These are phyloP conservation scores for Aspergillus clavatus DNA, from an alignment of 2,329 filamentous ascomycete genomes.

Conservation along the genomic window DNA sequence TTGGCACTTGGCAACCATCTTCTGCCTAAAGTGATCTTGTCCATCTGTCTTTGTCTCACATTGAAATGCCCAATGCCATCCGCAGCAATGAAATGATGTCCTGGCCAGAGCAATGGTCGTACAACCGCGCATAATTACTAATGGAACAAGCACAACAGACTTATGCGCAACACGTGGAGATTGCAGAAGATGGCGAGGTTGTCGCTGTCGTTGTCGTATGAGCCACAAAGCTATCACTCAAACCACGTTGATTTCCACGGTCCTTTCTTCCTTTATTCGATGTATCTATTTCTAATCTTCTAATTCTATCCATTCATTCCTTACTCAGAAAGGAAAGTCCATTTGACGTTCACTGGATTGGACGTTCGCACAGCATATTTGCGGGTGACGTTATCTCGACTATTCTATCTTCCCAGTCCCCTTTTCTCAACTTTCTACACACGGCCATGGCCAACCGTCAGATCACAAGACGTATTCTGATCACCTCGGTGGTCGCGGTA, in stretches of 20 bases:
- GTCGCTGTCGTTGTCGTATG: not conserved
- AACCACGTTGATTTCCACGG: not conserved
- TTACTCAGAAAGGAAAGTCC: not conserved
- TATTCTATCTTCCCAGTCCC: too few species aligned
- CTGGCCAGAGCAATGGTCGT: not conserved
- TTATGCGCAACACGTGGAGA: not conserved
- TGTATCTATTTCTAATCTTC: not conserved
- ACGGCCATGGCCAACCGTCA: constrained; percentile 34
- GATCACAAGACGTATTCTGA: constrained; percentile 33
- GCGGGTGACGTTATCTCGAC: too few species aligned
- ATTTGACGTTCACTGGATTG: not conserved
- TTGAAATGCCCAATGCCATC: too few species aligned
- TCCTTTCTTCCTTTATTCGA: not conserved
- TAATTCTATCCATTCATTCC: not conserved
- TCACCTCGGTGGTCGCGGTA: constrained; percentile 29
- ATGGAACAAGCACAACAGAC: not conserved
- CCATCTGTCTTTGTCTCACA: too few species aligned
- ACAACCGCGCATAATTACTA: not conserved
- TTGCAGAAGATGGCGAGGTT: not conserved
- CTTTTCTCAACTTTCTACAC: too few species aligned
- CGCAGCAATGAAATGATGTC: too few species aligned
- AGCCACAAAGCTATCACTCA: too few species aligned
- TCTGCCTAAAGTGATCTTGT: too few species aligned
- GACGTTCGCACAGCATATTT: not conserved
- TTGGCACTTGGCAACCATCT: too few species aligned